Evolutionary conservation across 768 basidiomycete species (phyloP).

Genomic region (Amanita rubescens): DNA sequence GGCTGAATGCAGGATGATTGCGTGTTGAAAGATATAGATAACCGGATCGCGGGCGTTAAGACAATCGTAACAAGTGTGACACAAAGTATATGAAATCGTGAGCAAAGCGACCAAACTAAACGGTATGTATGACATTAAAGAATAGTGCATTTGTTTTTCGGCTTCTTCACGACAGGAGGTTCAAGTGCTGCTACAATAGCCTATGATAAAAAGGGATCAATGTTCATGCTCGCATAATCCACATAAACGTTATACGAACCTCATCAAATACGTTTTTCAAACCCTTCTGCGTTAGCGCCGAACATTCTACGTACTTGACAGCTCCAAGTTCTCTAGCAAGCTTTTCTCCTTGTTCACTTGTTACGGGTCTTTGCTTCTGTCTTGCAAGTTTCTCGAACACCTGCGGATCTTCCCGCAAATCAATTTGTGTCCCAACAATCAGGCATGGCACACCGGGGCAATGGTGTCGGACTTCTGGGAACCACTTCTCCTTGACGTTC

Average conservation of each 20-base stretch:
- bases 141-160: constrained; percentile 74
- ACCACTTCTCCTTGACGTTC: constrained; percentile 99
- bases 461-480: constrained; percentile 99
- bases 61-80: constrained; percentile 19
- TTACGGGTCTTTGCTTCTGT: constrained; percentile 94
- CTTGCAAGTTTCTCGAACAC: constrained; percentile 93
- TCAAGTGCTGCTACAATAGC: constrained; percentile 98
- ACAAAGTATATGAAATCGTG: constrained; percentile 16
- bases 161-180: constrained; percentile 86
- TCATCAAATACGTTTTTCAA: constrained; percentile 99
- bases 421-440: constrained; percentile 97
- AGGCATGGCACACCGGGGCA: constrained; percentile 99
- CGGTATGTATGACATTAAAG: constrained; percentile 41
- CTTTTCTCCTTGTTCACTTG: constrained; percentile 82
- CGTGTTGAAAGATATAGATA: constrained; percentile 38
- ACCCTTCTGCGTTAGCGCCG: constrained; percentile 97
- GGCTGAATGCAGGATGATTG: constrained; percentile 22
- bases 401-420: constrained; percentile 87
- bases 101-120: neutral
- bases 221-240: constrained; percentile 6
- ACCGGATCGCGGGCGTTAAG: constrained; percentile 33
- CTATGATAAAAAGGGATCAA: constrained; percentile 31
- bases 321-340: constrained; percentile 97
- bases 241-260: constrained; percentile 43
- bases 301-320: constrained; percentile 99